These are phyloP conservation scores for Umbelopsis sp. DNA, from an alignment of 192 early-diverging fungal species.

Conservation along the genomic window DNA sequence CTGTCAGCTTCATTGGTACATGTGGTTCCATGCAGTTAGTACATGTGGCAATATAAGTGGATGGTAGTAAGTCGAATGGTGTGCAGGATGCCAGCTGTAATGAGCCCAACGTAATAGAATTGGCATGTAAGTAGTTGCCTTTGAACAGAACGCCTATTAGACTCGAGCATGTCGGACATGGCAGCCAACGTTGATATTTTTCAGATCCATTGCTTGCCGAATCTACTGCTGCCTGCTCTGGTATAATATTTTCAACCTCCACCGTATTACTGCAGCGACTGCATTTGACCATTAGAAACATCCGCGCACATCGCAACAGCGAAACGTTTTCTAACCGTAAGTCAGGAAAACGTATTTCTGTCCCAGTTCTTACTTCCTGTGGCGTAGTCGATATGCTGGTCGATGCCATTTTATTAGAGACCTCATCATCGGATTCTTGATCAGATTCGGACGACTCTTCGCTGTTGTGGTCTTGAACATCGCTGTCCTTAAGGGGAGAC, in stretches of 20 bases:
- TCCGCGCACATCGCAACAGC: conserved; percentile 61
- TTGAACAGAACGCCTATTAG: conserved; percentile 29
- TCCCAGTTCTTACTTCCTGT: conserved; percentile 63
- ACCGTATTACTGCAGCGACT: conserved; percentile 71
- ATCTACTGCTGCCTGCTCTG: conserved; percentile 28
- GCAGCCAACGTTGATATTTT: conserved; percentile 25
- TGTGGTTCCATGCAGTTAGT: conserved; percentile 58
- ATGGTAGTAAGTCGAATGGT: conserved; percentile 74
- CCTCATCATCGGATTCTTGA: conserved; percentile 28
- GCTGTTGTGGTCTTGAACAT: not conserved
- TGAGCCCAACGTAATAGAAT: conserved; percentile 62
- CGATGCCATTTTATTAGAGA: conserved; percentile 7
- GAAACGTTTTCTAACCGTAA: conserved; percentile 64
- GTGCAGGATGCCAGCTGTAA: conserved; percentile 73
- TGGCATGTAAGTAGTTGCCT: conserved; percentile 51
- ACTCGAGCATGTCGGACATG: conserved; percentile 30
- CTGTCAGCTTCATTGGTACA: conserved; percentile 43
- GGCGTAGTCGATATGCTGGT: not conserved
- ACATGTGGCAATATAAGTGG: conserved; percentile 70
- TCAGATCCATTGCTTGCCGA: not conserved
- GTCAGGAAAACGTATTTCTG: conserved; percentile 70
- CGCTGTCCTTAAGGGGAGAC: not conserved
- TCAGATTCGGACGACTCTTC: conserved; percentile 19
- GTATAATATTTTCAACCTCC: conserved; percentile 60
- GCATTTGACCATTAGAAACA: conserved; percentile 71